These are phyloP conservation scores for Nematocida sp. DNA, from an alignment of 371 early-diverging fungal species.

Conservation along the genomic window DNA sequence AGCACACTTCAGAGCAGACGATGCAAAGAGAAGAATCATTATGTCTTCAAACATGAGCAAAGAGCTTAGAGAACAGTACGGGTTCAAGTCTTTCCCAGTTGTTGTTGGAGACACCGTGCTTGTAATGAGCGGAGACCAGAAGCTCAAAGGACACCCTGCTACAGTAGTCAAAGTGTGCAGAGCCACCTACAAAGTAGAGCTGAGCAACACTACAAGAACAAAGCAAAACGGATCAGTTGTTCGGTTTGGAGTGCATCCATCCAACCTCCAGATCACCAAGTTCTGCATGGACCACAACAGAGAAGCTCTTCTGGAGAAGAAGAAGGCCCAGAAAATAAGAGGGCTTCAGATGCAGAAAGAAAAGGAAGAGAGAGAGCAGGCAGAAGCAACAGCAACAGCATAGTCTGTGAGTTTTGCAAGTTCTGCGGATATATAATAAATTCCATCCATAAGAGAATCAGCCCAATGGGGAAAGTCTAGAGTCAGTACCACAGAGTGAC, in stretches of 20 bases:
- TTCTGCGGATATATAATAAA: too few relatives aligned
- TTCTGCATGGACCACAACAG: slow-evolving; percentile 59
- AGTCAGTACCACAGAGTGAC: too few relatives aligned
- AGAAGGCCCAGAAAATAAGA: slow-evolving; percentile 48
- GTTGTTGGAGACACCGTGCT: slow-evolving; percentile 59
- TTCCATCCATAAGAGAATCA: too few relatives aligned
- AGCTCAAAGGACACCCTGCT: slow-evolving; percentile 58
- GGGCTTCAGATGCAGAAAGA: slow-evolving; percentile 1
- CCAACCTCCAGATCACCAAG: slow-evolving; percentile 58
- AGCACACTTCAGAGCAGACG: slow-evolving; percentile 57
- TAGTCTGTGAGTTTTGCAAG: too few relatives aligned
- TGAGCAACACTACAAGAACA: slow-evolving; percentile 58
- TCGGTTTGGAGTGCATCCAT: slow-evolving; percentile 59
- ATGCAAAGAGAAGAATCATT: slow-evolving; percentile 53
- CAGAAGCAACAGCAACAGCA: not conserved
- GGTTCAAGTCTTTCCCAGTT: slow-evolving; percentile 59
- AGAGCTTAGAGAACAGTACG: slow-evolving; percentile 58
- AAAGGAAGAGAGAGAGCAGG: not conserved
- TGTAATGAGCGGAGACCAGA: slow-evolving; percentile 56
- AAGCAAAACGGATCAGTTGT: slow-evolving; percentile 57
- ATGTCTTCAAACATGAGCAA: slow-evolving; percentile 60
- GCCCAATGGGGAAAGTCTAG: too few relatives aligned
- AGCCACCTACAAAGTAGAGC: slow-evolving; percentile 54
- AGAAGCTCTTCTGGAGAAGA: slow-evolving; percentile 52
- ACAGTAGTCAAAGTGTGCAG: slow-evolving; percentile 56